Evolutionary conservation across 176 grass and related monocot species (phyloP), one percentile per base, ranked within the genome.

Genomic region (Elymus sibiricus): DNA sequence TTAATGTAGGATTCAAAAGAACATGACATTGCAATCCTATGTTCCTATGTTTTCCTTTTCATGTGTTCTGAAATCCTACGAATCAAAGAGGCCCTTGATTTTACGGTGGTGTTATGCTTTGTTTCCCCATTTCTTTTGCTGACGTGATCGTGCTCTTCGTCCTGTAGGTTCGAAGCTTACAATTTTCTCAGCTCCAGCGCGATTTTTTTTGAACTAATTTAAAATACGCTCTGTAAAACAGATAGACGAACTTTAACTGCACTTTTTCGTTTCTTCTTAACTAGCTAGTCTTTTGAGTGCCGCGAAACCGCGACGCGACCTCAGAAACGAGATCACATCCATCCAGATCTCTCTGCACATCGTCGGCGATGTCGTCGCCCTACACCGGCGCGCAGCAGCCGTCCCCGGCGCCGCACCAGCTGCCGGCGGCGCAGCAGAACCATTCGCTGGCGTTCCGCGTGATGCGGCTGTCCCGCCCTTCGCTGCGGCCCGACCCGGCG

Each of bases 361-460:
- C 63, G 59, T 81, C 60, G 86, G 89, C 70, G 82, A 91, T 91
- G 90, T 83, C 86, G 71, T 87, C 90, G 77, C 86, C 89, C 19
- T 88, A 91, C 82, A 49, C 90, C 51, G 81, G 85, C 70, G 51
- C 78, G 19, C 89, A 84, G 25, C 79, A 83, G 83, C 67, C 71
- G 67, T 86, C 75, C 53, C 88, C 82, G 84, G 81, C 63, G 19
- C 25, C 34, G 49, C 47, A 61, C 24, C 86, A 44, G 58, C 43
- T 44, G 22, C 51, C 27, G 63, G 74, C 19, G 75, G 78, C 82
- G 56, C 81, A 87, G 83, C 80, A 91, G 37, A 91, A 91, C 49
- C 97, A 96, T 47, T 96, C 94, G 8, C 97, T 99, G 79, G 94
- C 94, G 70, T 96, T 99, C 83, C 92, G 97, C 35, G 97, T 99